Evolutionary conservation across 2,329 filamentous ascomycete genomes (phyloP).

Genomic region (Emergomyces africanus): DNA sequence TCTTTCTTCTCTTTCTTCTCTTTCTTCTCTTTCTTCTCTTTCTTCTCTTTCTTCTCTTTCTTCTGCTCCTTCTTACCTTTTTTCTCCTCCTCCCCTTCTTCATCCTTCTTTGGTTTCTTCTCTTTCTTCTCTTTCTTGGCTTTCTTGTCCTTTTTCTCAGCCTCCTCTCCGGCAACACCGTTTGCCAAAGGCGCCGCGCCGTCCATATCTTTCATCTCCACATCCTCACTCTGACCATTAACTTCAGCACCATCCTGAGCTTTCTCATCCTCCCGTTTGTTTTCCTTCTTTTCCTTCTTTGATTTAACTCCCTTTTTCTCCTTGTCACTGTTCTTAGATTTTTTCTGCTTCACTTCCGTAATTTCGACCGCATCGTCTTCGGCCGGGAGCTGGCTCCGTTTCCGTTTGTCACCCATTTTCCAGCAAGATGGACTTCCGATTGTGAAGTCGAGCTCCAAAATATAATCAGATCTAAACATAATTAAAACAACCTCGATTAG

Average conservation of each 20-base stretch:
- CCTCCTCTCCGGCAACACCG: neutral
- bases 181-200: neutral
- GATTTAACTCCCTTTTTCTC: neutral
- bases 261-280: neutral
- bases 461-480: neutral
- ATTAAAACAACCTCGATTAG: neutral
- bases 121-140: conserved; percentile 9
- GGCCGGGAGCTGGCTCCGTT: conserved; percentile 6
- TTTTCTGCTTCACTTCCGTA: conserved; percentile 9
- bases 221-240: conserved; percentile 12
- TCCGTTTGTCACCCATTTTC: conserved; percentile 13
- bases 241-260: neutral
- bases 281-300: conserved; percentile 1
- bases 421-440: neutral
- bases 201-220: conserved; percentile 13
- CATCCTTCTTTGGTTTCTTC: conserved; percentile 11
- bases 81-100: neutral
- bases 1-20: conserved; percentile 3
- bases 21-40: conserved; percentile 5
- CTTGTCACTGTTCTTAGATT: conserved; percentile 4
- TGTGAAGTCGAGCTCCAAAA: neutral
- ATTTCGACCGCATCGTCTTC: conserved; percentile 7
- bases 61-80: conserved; percentile 8
- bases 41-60: neutral
- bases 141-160: conserved; percentile 14